These are phyloP conservation scores for Solanum dulcamara DNA, from an alignment of 257 asterid species.

Conservation along the genomic window DNA sequence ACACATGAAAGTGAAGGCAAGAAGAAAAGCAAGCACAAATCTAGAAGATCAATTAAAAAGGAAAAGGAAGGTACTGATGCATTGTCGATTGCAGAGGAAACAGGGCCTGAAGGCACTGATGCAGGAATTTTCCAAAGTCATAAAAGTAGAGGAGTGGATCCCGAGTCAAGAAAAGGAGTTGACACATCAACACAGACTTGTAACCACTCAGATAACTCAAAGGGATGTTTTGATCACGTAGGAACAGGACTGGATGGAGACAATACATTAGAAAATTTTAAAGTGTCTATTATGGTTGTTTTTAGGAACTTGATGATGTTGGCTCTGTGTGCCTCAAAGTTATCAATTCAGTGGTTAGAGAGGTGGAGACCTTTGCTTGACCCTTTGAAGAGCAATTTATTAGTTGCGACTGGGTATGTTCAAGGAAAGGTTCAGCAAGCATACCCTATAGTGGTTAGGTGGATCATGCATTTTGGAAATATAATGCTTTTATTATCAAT, in stretches of 20 bases:
- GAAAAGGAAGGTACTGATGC: conserved; percentile 33
- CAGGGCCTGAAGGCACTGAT: conserved; percentile 12
- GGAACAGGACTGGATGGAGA: conserved; percentile 14
- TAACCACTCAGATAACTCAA: conserved; percentile 9
- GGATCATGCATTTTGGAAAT: conserved; percentile 57
- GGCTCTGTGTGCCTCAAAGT: conserved; percentile 35
- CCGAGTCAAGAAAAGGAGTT: conserved; percentile 19
- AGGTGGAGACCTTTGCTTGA: conserved; percentile 43
- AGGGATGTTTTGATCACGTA: conserved; percentile 11
- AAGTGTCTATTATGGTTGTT: conserved; percentile 37
- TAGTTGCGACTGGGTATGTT: conserved; percentile 34
- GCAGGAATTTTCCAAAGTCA: conserved; percentile 22
- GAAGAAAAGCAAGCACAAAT: conserved; percentile 36
- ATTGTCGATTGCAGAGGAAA: conserved; percentile 11
- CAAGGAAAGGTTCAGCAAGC: conserved; percentile 49
- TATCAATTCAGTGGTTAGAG: conserved; percentile 62
- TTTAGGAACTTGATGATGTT: conserved; percentile 43
- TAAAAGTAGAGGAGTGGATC: conserved; percentile 21
- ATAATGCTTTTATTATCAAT: conserved; percentile 57
- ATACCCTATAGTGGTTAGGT: conserved; percentile 50
- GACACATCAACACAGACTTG: conserved; percentile 7
- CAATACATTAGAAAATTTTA: conserved; percentile 21
- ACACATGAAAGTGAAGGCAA: conserved; percentile 26
- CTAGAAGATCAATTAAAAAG: conserved; percentile 34
- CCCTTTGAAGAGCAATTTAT: conserved; percentile 19